Percentiles rank a stretch among this genome's conserved stretches.
Evolutionary conservation across 2,329 filamentous ascomycete genomes (phyloP).

Genomic region (Chrysoporthe cubensis): DNA sequence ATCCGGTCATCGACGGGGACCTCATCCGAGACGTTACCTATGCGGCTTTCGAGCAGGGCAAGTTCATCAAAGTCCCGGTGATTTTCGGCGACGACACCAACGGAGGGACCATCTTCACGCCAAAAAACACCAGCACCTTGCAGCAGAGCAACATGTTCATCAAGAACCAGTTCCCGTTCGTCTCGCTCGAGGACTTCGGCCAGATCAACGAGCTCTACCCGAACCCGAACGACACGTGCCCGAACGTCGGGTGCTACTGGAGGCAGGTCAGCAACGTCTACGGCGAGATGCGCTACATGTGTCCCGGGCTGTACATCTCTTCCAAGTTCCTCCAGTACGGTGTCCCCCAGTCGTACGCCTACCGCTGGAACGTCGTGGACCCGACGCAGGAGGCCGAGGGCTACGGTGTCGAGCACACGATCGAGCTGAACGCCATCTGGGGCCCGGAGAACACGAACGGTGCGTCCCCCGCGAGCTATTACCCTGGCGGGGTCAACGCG

Average conservation of each 20-base stretch:
- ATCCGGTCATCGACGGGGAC: constrained; percentile 58
- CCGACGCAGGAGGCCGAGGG: constrained; percentile 55
- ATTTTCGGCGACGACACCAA: constrained; percentile 59
- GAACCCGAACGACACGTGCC: constrained; percentile 50
- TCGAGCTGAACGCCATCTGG: constrained; percentile 70
- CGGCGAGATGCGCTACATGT: constrained; percentile 68
- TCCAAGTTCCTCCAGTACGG: constrained; percentile 41
- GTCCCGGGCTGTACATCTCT: constrained; percentile 62
- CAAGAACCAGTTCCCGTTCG: constrained; percentile 58
- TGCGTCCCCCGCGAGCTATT: constrained; percentile 59
- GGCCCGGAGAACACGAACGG: constrained; percentile 60
- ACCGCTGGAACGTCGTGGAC: constrained; percentile 71
- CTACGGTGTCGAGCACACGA: constrained; percentile 67
- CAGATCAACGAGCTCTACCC: constrained; percentile 61
- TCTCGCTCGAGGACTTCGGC: constrained; percentile 54
- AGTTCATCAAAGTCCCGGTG: constrained; percentile 24
- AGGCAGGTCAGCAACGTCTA: constrained; percentile 61
- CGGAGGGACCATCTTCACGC: constrained; percentile 67
- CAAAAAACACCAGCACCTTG: constrained; percentile 49
- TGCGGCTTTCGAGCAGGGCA: constrained; percentile 42
- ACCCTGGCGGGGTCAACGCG: constrained; percentile 54
- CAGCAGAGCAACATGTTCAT: constrained; percentile 59
- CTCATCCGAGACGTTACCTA: constrained; percentile 57
- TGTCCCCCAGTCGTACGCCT: constrained; percentile 61
- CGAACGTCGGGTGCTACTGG: constrained; percentile 58